A percentile compares a stretch with the other conserved stretches of the same genome.
These are phyloP conservation scores for Hypoxylon sp. DNA, from an alignment of 2,329 filamentous ascomycete species.

Conservation along the genomic window DNA sequence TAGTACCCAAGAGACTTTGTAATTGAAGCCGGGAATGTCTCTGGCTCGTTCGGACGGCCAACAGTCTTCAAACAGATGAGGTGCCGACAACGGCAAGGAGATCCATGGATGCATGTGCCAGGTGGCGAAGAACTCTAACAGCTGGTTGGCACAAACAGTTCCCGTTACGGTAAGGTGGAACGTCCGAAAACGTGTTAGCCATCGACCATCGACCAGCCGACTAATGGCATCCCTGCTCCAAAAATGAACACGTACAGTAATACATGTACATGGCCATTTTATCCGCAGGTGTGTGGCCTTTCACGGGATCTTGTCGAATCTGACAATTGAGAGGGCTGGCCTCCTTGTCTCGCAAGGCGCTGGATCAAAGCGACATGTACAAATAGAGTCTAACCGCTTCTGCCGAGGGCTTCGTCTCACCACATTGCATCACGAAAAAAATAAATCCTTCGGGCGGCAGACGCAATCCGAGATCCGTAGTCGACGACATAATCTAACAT, in stretches of 20 bases:
- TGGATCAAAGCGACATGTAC: conserved; percentile 10
- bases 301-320: conserved; percentile 17
- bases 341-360: conserved; percentile 17
- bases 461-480: conserved; percentile 8
- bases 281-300: conserved; percentile 5
- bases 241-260: conserved; percentile 17
- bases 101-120: not conserved
- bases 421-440: conserved; percentile 39
- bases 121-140: not conserved
- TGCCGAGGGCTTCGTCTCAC: conserved; percentile 36
- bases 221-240: not conserved
- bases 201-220: not conserved
- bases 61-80: not conserved
- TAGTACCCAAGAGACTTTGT: too few relatives aligned
- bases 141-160: not conserved
- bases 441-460: conserved; percentile 29
- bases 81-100: too few relatives aligned
- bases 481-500: conserved; percentile 6
- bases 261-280: conserved; percentile 19
- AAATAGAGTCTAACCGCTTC: conserved; percentile 35
- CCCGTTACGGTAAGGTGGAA: conserved; percentile 1
- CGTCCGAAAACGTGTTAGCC: conserved; percentile 7
- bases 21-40: too few relatives aligned
- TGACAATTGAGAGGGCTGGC: conserved; percentile 13
- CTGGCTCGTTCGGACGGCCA: too few relatives aligned